Evolutionary conservation across 1,139 yeast species (phyloP), one percentile per base, ranked within the genome.

Genomic region (Kluyveromyces sp.): DNA sequence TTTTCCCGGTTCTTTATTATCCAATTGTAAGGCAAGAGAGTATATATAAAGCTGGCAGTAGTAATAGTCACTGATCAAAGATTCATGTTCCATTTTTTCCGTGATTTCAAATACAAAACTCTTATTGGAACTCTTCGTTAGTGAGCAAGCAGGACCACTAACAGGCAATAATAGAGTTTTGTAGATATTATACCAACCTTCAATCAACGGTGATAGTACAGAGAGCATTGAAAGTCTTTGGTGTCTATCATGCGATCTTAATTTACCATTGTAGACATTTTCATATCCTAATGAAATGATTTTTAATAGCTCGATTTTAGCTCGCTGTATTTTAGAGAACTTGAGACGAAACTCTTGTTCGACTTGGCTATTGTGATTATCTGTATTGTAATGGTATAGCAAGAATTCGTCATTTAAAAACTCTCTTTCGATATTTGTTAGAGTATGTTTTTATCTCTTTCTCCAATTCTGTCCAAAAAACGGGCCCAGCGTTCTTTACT

Each of bases 251-350:
- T 48, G 52, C 1, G 54, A 42, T 53, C 75, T 80, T 1, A 83
- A 79, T 54, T 77, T 77, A 49, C 74, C 75, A 29, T 82, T 83
- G 63, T 89, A 89, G 26, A 90, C 70, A 1, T 92, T 80, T 58
- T 88, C 95, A 63, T 87, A 89, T 32, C 95, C 94, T 45, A 89
- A 70, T 0, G 92, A 78, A 71, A 85, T 79, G 50, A 89, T 84
- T 61, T 85, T 87, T 39, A 88, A 66, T 41, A 89, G 67, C 57
- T 86, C 96, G 37, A 89, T 72, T 53, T 83, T 84, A 2, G 96
- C 96, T 58, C 77, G 75, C 59, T 88, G 95, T 26, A 72, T 68
- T n/a, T 66, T 64, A 0, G 88, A 75, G 55, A 87, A 85, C 41
- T 66, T 67, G 39, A 75, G 53, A 21, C 59, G 58, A 33, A 46